Conservation (phyloP, 2,329 filamentous ascomycete species). For the Hansfordia pulvinata region DNA sequence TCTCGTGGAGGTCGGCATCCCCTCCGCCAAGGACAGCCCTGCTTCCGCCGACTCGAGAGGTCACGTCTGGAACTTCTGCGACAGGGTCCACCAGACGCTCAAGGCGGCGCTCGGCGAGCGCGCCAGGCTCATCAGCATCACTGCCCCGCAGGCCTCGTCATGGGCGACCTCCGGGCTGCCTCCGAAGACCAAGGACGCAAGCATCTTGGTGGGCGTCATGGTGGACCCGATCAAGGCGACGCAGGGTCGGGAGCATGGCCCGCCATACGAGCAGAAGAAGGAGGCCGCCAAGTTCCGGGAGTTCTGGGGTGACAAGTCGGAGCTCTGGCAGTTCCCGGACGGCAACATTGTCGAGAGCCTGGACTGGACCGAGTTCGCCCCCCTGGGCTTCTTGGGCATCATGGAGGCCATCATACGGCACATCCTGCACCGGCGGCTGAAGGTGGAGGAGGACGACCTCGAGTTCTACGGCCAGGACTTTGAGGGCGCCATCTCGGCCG, state of each 20-base stretch:
- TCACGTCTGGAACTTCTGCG: constrained; percentile 28
- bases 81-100: constrained; percentile 50
- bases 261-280: constrained; percentile 71
- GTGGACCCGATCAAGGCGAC: constrained; percentile 60
- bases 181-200: constrained; percentile 15
- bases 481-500: constrained; percentile 30
- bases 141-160: constrained; percentile 19
- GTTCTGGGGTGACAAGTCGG: constrained; percentile 92
- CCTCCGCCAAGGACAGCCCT: constrained; percentile 8
- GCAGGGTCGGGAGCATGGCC: constrained; percentile 77
- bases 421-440: constrained; percentile 56
- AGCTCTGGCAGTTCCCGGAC: constrained; percentile 88
- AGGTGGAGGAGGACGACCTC: constrained; percentile 39
- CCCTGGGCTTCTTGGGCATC: constrained; percentile 39
- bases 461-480: constrained; percentile 35
- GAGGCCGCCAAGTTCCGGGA: constrained; percentile 70
- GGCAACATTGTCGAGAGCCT: constrained; percentile 88
- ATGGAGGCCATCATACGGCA: constrained; percentile 70
- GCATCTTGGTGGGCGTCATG: constrained; percentile 51
- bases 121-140: constrained; percentile 52
- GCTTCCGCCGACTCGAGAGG: constrained; percentile 27
- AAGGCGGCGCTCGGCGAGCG: constrained; percentile 64
- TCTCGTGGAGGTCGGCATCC: constrained; percentile 19
- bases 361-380: constrained; percentile 59
- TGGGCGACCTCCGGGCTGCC: constrained; percentile 33